Evolutionary conservation across 441 rosid species (phyloP), one percentile per base, ranked within the genome.

Genomic region (Brassica hybrid): DNA sequence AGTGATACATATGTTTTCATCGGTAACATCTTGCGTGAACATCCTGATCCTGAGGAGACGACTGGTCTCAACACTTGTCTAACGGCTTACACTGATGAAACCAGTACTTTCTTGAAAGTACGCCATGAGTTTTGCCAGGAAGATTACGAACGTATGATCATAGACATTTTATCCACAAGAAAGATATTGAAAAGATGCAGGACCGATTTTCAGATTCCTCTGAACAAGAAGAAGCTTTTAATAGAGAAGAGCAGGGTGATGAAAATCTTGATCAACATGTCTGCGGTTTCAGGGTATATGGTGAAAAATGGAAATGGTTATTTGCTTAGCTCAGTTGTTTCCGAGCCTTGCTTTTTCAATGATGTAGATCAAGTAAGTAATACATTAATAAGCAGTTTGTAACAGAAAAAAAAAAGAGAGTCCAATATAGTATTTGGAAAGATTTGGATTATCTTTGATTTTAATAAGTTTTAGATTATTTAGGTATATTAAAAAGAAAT

Each of bases 231-330:
- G 50, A 25, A 77, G 21, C 71, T 70, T 41, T 7, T 77, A 7
- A 30, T 27, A 17, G 76, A 77, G 52, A 77, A 71, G 52, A 41
- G 48, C 48, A 71, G 38, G 43, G 72, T 25, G 43, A 71, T 77
- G 76, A 71, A 69, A 27, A 41, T 77, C 14, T 77, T 77, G 76
- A 71, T 65, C 59, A 71, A 60, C 25, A 77, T 77, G 76, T 65
- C 76, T 57, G 52, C 50, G n/a, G 72, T 77, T 56, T 77, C 80
- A 0, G 76, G 75, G 19, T 13, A 54, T 56, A 71, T 71, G 71
- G 18, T 71, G 17, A 48, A 13, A 19, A 27, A 64, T 41, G 58
- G 36, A 27, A 19, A 71, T 1, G 5, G 6, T 38, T 71, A 43
- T 16, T 68, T 76, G 69, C 41, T 76, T 32, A 50, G 69, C 16